Evolutionary conservation across 192 early-diverging fungal species (phyloP).

Genomic region (Backusella tuberculispora): DNA sequence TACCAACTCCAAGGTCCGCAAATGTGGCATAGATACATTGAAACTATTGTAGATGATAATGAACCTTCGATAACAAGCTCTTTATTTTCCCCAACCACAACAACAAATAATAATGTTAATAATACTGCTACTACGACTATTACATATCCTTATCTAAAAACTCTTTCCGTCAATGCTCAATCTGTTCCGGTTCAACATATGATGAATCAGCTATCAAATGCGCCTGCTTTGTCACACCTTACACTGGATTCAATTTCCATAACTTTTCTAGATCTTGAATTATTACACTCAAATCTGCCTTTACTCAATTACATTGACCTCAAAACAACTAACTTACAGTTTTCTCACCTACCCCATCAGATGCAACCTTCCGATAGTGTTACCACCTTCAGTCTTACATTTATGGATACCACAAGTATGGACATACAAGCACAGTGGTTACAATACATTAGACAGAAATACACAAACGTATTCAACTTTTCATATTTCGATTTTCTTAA

Average conservation of each 20-base stretch:
- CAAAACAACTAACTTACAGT: not conserved
- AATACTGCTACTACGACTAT: not conserved
- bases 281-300: not conserved
- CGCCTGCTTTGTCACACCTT: conserved; percentile 5
- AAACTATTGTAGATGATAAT: not conserved
- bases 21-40: not conserved
- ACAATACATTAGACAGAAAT: not conserved
- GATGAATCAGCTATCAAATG: not conserved
- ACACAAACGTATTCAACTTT: not conserved
- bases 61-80: not conserved
- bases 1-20: not conserved
- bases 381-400: not conserved
- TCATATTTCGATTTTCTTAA: conserved; percentile 3
- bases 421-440: not conserved
- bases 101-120: not conserved
- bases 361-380: not conserved
- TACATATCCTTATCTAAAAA: conserved; percentile 4
- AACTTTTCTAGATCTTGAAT: not conserved
- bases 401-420: conserved; percentile 1
- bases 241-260: not conserved
- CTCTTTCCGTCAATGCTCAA: conserved; percentile 3
- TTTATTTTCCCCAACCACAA: not conserved
- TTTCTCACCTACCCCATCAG: not conserved
- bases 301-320: not conserved
- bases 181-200: not conserved